These are phyloP conservation scores for Malassezia brasiliensis DNA, from an alignment of 1,284 basidiomycete genomes.

Conservation along the genomic window DNA sequence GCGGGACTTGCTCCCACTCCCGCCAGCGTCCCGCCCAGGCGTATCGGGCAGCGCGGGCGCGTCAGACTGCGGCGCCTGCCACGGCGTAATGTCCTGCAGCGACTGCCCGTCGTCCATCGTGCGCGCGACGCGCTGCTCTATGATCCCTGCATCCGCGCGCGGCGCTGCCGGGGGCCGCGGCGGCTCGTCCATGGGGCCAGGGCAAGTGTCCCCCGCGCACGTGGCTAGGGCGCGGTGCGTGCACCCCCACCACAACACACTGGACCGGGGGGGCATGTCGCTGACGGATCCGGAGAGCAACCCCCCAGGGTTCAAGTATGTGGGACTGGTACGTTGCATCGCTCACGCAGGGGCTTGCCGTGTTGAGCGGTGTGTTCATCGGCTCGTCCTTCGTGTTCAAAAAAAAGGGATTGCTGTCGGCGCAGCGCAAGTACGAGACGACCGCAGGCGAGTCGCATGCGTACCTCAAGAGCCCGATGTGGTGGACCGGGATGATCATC, in stretches of 20 bases:
- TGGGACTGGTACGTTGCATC: conserved; percentile 54
- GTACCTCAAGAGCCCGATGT: conserved; percentile 58
- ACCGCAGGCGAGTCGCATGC: conserved; percentile 81
- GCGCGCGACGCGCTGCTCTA: conserved; percentile 1
- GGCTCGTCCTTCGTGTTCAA: conserved; percentile 83
- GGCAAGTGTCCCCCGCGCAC: neutral
- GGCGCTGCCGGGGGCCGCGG: neutral
- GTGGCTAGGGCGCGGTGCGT: no score
- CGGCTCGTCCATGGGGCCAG: neutral
- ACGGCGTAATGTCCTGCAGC: neutral
- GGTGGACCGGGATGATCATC: conserved; percentile 47
- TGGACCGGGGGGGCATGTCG: conserved; percentile 1
- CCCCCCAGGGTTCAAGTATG: conserved; percentile 51
- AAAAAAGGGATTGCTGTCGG: conserved; percentile 58
- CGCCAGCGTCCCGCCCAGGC: neutral
- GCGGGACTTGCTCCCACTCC: neutral
- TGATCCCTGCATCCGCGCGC: neutral
- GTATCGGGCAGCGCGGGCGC: neutral
- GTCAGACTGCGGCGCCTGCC: neutral
- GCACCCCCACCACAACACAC: neutral
- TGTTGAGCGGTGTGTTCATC: conserved; percentile 76
- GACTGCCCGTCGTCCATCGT: neutral
- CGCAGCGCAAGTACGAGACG: conserved; percentile 52
- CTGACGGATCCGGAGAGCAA: conserved; percentile 14
- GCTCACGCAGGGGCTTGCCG: conserved; percentile 55